phyloP scores from a whole-genome alignment of 225 moss, liverwort and hornwort species.

The Rhytidiadelphus loreus region DNA sequence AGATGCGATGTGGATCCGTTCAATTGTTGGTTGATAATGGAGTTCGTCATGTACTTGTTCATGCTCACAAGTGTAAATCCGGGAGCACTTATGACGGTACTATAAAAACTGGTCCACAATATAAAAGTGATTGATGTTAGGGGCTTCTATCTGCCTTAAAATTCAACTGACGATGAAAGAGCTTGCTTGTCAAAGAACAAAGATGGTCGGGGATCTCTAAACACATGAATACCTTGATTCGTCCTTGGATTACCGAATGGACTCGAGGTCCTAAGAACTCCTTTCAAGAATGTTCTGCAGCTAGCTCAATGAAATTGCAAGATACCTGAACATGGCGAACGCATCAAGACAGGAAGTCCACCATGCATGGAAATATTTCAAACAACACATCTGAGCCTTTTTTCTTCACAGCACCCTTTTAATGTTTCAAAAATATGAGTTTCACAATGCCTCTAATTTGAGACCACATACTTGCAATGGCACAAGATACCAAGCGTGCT shows the following conservation, averaged over 20 bases:
- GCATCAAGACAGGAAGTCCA: not conserved
- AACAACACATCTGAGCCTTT: not conserved
- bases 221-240: not conserved
- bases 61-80: not conserved
- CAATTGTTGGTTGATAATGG: not conserved
- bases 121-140: not conserved
- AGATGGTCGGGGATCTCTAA: not conserved
- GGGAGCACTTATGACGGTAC: not conserved
- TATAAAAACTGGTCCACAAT: not conserved
- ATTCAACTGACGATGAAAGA: not conserved
- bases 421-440: not conserved
- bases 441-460: not conserved
- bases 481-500: not conserved
- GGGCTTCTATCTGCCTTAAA: not conserved
- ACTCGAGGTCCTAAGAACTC: not conserved
- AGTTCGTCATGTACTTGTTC: not conserved
- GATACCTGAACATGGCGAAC: not conserved
- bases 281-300: not conserved
- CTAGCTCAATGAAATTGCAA: not conserved
- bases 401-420: not conserved
- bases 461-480: not conserved
- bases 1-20: too few relatives aligned
- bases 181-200: not conserved
- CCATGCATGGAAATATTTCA: not conserved
- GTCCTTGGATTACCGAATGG: not conserved